Conservation (phyloP, 306 rosid genomes). For the Oxytropis ochrocephala region DNA sequence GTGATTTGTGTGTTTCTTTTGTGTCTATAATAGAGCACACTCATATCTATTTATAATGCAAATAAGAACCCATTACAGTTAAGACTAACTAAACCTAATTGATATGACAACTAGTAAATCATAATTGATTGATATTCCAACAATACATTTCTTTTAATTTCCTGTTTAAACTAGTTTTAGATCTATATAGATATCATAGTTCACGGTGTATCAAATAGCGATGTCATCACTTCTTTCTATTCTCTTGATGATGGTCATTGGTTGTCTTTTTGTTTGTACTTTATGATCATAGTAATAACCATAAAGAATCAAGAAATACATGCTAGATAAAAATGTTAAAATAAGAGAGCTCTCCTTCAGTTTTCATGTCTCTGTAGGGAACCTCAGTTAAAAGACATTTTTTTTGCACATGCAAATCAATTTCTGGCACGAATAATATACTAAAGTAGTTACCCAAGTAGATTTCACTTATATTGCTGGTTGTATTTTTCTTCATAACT, state of each 20-base stretch:
- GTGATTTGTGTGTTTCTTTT: no score
- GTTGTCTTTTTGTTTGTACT: not conserved
- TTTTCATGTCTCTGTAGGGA: not conserved
- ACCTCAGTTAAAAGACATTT: not conserved
- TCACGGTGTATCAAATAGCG: not conserved
- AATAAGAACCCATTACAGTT: no score
- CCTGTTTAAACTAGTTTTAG: not conserved
- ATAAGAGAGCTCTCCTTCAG: not conserved
- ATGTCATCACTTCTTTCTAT: not conserved
- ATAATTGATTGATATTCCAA: no score
- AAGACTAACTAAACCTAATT: no score
- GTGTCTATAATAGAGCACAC: no score
- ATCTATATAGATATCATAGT: not conserved
- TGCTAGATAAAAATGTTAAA: not conserved
- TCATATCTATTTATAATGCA: no score
- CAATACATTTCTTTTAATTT: not conserved
- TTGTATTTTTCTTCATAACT: not conserved
- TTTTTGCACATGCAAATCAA: not conserved
- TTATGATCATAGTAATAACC: not conserved
- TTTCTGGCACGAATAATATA: not conserved
- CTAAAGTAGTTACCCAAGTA: not conserved
- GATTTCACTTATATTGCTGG: slow-evolving; percentile 2
- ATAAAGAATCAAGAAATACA: not conserved
- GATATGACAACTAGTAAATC: no score
- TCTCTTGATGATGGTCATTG: not conserved